Conservation (phyloP, 371 early-diverging fungal genomes). For the Lichtheimia hyalospora region DNA sequence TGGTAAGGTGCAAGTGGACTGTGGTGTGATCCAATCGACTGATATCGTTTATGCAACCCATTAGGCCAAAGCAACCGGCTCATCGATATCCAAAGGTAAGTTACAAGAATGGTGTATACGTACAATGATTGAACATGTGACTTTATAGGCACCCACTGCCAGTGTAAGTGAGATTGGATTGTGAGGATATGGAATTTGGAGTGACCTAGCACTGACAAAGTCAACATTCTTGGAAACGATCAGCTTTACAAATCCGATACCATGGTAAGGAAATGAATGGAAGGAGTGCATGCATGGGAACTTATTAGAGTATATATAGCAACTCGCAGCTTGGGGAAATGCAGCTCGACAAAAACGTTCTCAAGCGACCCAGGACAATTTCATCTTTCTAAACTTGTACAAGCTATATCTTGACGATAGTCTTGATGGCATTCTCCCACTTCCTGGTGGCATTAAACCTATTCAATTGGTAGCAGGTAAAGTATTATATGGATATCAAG, state of each 20-base stretch:
- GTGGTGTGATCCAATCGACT: background rate
- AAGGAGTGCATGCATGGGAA: background rate
- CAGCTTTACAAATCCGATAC: conserved; percentile 15
- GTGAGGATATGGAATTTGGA: background rate
- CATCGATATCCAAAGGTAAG: conserved; percentile 44
- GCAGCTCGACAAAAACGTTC: conserved; percentile 29
- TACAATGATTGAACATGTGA: background rate
- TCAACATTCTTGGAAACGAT: background rate
- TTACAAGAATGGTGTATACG: background rate
- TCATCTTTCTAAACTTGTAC: conserved; percentile 47
- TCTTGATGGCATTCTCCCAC: conserved; percentile 37
- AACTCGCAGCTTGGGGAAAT: conserved; percentile 42
- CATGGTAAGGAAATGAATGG: background rate
- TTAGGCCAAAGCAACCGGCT: conserved; percentile 44
- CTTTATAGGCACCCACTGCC: conserved; percentile 38
- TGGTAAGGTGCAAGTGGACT: conserved; percentile 21
- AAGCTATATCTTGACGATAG: conserved; percentile 57
- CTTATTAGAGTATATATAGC: conserved; percentile 14
- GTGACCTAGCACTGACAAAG: background rate
- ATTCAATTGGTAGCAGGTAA: conserved; percentile 49
- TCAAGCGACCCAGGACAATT: conserved; percentile 19
- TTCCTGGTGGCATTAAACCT: conserved; percentile 48
- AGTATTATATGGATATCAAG: background rate
- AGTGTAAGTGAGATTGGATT: conserved; percentile 32
- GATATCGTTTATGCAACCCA: background rate